Percentiles rank a stretch among this genome's conserved stretches.
Conservation (phyloP, 2,329 filamentous ascomycete genomes). For the Aureobasidium lini region DNA sequence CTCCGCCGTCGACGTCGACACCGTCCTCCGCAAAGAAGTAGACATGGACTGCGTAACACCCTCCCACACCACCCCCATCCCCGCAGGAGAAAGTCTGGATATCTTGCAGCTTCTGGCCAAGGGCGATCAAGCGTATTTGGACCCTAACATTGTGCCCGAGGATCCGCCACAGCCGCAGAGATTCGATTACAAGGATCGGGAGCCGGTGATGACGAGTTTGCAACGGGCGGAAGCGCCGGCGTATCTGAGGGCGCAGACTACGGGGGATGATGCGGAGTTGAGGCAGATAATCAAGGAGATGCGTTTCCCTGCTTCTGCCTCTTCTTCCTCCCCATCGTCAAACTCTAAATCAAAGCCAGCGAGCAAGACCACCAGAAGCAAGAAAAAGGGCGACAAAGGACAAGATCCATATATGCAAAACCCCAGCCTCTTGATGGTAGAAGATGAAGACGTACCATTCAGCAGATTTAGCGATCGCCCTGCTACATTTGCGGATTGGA, state of each 20-base stretch:
- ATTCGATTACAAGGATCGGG: slow-evolving; percentile 62
- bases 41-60: slow-evolving; percentile 97
- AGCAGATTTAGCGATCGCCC: background rate
- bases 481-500: background rate
- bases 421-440: slow-evolving; percentile 5
- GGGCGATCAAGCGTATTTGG: slow-evolving; percentile 59
- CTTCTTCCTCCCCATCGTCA: background rate
- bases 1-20: slow-evolving; percentile 89
- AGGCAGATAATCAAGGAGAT: slow-evolving; percentile 59
- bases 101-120: slow-evolving; percentile 71
- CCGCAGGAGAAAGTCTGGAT: slow-evolving; percentile 79
- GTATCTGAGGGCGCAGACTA: slow-evolving; percentile 82
- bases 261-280: slow-evolving; percentile 64
- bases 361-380: background rate
- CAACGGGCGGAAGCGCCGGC: slow-evolving; percentile 41
- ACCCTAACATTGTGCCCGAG: slow-evolving; percentile 53
- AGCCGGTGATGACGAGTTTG: slow-evolving; percentile 72
- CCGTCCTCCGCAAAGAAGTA: slow-evolving; percentile 94
- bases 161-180: slow-evolving; percentile 53
- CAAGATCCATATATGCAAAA: slow-evolving; percentile 12
- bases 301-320: slow-evolving; percentile 11
- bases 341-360: background rate
- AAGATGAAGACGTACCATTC: slow-evolving; percentile 7
- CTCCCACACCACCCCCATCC: slow-evolving; percentile 69
- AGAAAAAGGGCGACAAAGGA: background rate